phyloP scores from a whole-genome alignment of 495 filamentous ascomycete genomes.

The Hypomontagnella submonticulosa region DNA sequence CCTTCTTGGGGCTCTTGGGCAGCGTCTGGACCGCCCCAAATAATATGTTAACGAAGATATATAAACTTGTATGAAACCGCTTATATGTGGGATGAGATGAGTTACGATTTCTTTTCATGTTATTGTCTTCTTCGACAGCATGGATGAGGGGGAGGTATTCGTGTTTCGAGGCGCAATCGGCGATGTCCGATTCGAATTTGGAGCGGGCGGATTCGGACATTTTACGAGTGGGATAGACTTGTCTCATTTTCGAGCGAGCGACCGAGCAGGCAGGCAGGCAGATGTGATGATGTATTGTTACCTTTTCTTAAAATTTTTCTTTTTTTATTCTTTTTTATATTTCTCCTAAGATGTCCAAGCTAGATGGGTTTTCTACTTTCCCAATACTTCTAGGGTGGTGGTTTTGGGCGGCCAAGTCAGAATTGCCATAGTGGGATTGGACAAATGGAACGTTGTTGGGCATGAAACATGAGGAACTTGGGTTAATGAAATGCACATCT shows the following conservation, averaged over 20 bases:
- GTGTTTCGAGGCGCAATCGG: constrained; percentile 26
- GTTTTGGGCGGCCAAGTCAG: constrained; percentile 32
- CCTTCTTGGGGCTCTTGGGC: constrained; percentile 25
- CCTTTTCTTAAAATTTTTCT: constrained; percentile 7
- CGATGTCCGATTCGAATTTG: constrained; percentile 20
- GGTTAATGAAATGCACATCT: constrained; percentile 35
- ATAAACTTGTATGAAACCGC: constrained; percentile 32
- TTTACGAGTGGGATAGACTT: constrained; percentile 29
- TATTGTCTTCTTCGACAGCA: constrained; percentile 25
- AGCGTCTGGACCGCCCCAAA: constrained; percentile 29
- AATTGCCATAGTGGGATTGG: constrained; percentile 28
- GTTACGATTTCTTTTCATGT: constrained; percentile 37
- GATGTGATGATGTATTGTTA: constrained; percentile 37
- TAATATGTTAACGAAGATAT: constrained; percentile 42
- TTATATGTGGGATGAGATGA: constrained; percentile 40
- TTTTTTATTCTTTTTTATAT: constrained; percentile 15
- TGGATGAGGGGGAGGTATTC: constrained; percentile 22
- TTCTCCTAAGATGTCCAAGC: constrained; percentile 26
- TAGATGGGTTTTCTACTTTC: constrained; percentile 32
- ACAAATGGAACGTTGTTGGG: constrained; percentile 32
- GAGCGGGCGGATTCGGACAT: constrained; percentile 19
- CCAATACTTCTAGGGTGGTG: constrained; percentile 16
- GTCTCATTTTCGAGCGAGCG: constrained; percentile 37
- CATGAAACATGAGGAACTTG: constrained; percentile 33
- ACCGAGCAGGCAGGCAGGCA: constrained; percentile 22